Evolutionary conservation across 768 basidiomycete species (phyloP), one percentile per base, ranked within the genome.

Genomic region (Trametes sanguinea): DNA sequence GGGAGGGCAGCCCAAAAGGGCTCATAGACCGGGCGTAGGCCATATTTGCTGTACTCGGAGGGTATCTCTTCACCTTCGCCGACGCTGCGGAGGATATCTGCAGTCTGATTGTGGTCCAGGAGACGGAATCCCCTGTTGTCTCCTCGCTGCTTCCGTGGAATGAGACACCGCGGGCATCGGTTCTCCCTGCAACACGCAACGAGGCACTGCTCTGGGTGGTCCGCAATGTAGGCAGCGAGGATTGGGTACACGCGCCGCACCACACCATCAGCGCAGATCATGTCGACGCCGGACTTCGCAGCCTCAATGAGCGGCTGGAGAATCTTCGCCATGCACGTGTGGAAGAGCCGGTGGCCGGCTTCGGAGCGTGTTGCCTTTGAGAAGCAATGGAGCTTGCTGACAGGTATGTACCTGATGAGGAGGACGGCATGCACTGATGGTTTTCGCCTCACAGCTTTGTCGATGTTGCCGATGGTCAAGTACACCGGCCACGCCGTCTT

Each of bases 201-300:
- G 0, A 81, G 73, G 13, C 76, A 69, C 57, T 83, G 81, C 60
- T 83, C 80, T 0, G 81, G 81, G 58, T 80, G 76, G 65, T 82
- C 78, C 0, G 74, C 75, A 6, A 77, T 65, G 60, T 74, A 76
- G 0, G 69, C 66, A 0, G 80, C 78, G 2, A 83, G 61, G 42
- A 83, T 76, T 0, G 79, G 79, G 60, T 75, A 71, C 10, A 73
- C 61, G 1, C 66, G 67, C 0, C 74, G 70, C 0, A 72, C 29
- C 0, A 60, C 6, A 0, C 80, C 76, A 70, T 82, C 77, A 0
- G 76, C 76, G 61, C 76, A 72, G 0, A 43, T 65, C 67, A 80
- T 76, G 0, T 64, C 45, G 0, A 79, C 67, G 0, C 80, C 80
- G 0, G 69, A 30, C 2, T 54, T 61, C 0, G 75, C 67, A 10